Evolutionary conservation across 352 stramenopile genomes (phyloP).

Genomic region (Phytopythium cucurbitacearum): DNA sequence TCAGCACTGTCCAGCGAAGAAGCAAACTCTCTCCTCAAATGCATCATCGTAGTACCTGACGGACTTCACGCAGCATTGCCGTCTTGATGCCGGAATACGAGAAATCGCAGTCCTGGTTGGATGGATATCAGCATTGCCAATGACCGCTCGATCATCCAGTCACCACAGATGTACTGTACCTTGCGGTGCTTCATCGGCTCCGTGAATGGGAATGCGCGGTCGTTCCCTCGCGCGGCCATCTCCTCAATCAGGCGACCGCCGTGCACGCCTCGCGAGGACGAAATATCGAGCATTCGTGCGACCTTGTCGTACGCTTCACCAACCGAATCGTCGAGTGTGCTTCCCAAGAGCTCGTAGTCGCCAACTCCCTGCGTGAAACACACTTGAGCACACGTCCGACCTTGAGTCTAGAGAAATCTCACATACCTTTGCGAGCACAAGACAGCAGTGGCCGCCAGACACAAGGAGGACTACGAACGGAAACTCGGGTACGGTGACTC

Average conservation of each 20-base stretch:
- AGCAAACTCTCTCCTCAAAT: too few species aligned
- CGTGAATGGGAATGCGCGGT: conserved; percentile 85
- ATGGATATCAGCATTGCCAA: not conserved
- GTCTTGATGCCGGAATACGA: conserved; percentile 98
- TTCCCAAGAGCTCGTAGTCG: conserved; percentile 92
- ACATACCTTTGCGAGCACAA: conserved; percentile 86
- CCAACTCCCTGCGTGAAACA: conserved; percentile 73
- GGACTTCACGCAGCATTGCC: conserved; percentile 86
- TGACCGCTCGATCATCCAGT: not conserved
- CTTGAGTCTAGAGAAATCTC: not conserved
- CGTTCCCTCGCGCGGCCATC: conserved; percentile 88
- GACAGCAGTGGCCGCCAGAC: conserved; percentile 98
- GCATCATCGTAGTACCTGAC: conserved; percentile 27
- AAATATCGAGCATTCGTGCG: conserved; percentile 91
- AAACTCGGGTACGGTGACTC: conserved; percentile 70
- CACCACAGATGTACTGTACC: conserved; percentile 15
- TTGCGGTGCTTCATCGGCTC: conserved; percentile 89
- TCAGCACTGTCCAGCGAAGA: not conserved
- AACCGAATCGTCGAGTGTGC: conserved; percentile 97
- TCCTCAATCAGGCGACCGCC: conserved; percentile 94
- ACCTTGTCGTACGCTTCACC: conserved; percentile 99
- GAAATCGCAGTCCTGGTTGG: conserved; percentile 92
- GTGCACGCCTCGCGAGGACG: conserved; percentile 41
- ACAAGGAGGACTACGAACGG: conserved; percentile 97
- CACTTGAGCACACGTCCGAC: not conserved